Base-by-base conservation (phyloP, 1,284 basidiomycete genomes). In the Gymnopus androsaceus region DNA sequence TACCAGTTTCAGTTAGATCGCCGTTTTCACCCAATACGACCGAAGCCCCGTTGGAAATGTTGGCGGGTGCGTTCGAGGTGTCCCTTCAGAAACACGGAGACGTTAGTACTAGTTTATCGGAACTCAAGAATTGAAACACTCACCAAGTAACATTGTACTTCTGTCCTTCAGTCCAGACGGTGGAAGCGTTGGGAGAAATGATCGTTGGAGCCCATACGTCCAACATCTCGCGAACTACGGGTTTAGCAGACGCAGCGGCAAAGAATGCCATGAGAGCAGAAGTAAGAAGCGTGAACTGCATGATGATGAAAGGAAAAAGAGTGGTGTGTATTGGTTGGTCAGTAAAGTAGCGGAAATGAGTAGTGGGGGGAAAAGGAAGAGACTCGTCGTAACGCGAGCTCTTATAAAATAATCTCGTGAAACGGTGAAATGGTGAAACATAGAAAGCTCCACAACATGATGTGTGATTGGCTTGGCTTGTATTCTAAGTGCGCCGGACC, bases 121-220 rank as follows among this genome's bases (percentile, higher is more conserved):
- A n/a, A 12, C 4, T 19, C 27, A 7, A 19, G 1, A 28, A 11
- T 11, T 5, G 15, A 28, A 19, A 23, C 4, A 17, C 37, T 12
- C 11, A 55, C 57, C 57, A 58, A 28, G 57, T 58, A 41, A 58
- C 53, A 11, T 55, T 58, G 25, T 55, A 54, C 23, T 46, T 21
- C 17, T 23, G 36, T 51, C 57, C 57, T 15, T 41, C 27, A 30
- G 36, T 23, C 57, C 57, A 58, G 19, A 55, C 44, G 2, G 53
- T 51, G 19, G 28, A 36, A 27, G 53, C 36, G 36, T 25, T 48
- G 23, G 57, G 57, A 17, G 57, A 52, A n/a, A 50, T 51, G 23
- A 58, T 55, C 25, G 25, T 54, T 27, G 57, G 57, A 17, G 27
- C 21, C 53, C 53, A 58, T 2, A 58, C 57, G 21, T 58, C 57